Conservation (phyloP, 2,329 filamentous ascomycete species). For the Diplodia sapinea region DNA sequence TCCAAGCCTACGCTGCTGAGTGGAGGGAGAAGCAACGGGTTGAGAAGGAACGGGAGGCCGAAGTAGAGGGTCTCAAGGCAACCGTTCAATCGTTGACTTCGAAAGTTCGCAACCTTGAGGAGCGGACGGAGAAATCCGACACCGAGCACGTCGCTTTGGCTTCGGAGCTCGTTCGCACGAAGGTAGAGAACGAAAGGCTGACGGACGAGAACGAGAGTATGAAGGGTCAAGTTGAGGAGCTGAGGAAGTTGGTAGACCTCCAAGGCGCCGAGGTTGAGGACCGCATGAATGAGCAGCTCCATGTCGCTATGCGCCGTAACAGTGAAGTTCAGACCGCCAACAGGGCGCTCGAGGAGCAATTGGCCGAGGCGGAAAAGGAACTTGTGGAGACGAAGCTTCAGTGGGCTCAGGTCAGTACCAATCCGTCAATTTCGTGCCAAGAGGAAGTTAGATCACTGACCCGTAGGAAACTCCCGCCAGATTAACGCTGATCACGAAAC, state of each 20-base stretch:
- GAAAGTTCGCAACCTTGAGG: conserved; percentile 83
- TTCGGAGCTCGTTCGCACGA: conserved; percentile 87
- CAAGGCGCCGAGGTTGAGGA: conserved; percentile 89
- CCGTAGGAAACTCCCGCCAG: conserved; percentile 34
- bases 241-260: conserved; percentile 84
- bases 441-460: conserved; percentile 19
- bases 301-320: conserved; percentile 89
- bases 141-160: conserved; percentile 89
- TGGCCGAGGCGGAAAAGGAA: conserved; percentile 89
- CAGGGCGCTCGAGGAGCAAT: conserved; percentile 81
- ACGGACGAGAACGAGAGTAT: conserved; percentile 88
- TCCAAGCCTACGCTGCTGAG: conserved; percentile 80
- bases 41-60: conserved; percentile 81
- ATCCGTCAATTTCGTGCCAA: background rate
- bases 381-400: conserved; percentile 93
- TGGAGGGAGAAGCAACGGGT: conserved; percentile 90
- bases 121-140: conserved; percentile 85
- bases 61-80: conserved; percentile 71
- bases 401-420: conserved; percentile 81
- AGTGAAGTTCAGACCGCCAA: conserved; percentile 95
- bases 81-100: conserved; percentile 68
- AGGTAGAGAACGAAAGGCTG: conserved; percentile 91
- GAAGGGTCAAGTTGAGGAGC: conserved; percentile 80
- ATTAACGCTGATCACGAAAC: conserved; percentile 56
- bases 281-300: conserved; percentile 81